Base-by-base conservation (phyloP, 1,139 yeast species). In the Kodamaea plutei region DNA sequence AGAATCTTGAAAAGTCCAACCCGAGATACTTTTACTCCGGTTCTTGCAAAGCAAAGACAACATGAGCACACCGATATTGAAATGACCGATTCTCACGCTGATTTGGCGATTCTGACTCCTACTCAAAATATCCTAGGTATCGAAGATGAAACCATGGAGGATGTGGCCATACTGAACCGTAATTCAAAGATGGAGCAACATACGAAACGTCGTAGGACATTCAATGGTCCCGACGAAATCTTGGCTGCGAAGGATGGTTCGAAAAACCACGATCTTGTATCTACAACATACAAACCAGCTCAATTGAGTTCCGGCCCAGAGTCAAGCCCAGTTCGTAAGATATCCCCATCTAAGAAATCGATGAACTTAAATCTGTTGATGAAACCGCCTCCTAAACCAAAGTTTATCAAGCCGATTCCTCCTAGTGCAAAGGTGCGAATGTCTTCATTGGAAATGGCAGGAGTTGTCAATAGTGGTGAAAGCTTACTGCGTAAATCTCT, bases 331-430 rank as follows among this genome's bases (percentile, higher is more conserved):
- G 34, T 44, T 9, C 45, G 52, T 20, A 49, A 44, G 29, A 61
- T 64, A 2, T 61, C 69, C 2, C 71, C 71, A 0, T 63, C 69
- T 9, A 64, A 61, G 38, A 60, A 61, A 25, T 60, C 64, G 5
- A 57, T 56, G 56, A 61, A 66, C 39, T 55, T 67, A 34, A 59
- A 64, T 37, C 54, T 54, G 24, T 42, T 64, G 18, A 44, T 20
- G 46, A 43, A 11, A 32, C 35, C 3, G 33, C 36, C 20, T 41
- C 40, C 25, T 38, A 40, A 47, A 26, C 41, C 42, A 39, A 36
- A 49, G 13, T 56, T 56, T 35, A 46, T 48, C 19, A 55, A 52
- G 30, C 64, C 64, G 6, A 43, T 34, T 14, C 52, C 57, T 13
- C 64, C 62, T 2, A 44, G 49, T 25, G 29, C 30, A n/a, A 53